phyloP scores from a whole-genome alignment of 768 basidiomycete genomes.

The Cantharellus anzutake region DNA sequence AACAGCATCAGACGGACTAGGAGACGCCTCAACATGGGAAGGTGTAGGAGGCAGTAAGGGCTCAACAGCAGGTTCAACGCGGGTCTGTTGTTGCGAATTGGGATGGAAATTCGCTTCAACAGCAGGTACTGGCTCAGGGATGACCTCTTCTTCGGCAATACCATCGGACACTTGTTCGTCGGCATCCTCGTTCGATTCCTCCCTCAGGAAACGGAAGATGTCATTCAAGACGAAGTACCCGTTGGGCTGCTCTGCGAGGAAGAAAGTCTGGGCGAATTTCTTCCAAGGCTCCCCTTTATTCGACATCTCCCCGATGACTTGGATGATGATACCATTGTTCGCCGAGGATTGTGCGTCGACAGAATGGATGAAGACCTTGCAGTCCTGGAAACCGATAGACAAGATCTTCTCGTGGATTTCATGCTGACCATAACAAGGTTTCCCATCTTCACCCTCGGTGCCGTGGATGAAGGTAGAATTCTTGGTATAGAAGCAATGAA shows the following conservation, averaged over 20 bases:
- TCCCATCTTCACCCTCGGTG: conserved; percentile 86
- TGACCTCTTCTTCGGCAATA: conserved; percentile 13
- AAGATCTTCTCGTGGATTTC: conserved; percentile 96
- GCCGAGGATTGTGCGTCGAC: conserved; percentile 95
- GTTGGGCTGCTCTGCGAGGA: conserved; percentile 97
- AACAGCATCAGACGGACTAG: not conserved
- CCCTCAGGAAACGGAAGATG: conserved; percentile 98
- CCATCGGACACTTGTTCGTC: conserved; percentile 33
- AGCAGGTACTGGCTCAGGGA: not conserved
- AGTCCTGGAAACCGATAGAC: conserved; percentile 83
- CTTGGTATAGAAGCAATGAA: conserved; percentile 99
- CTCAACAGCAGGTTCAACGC: not conserved
- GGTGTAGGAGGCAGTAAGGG: not conserved
- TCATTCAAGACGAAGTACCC: conserved; percentile 99
- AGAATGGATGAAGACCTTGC: conserved; percentile 97
- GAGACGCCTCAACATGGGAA: not conserved
- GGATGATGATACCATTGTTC: conserved; percentile 92
- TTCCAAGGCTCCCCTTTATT: conserved; percentile 84
- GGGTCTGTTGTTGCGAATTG: not conserved
- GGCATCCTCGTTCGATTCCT: conserved; percentile 71
- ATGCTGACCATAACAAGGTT: conserved; percentile 86
- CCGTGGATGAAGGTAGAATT: conserved; percentile 93
- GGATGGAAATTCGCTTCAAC: not conserved
- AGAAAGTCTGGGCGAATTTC: conserved; percentile 99
- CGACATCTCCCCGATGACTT: conserved; percentile 98